Evolutionary conservation across 495 filamentous ascomycete species (phyloP).

Genomic region (Neurospora discreta): DNA sequence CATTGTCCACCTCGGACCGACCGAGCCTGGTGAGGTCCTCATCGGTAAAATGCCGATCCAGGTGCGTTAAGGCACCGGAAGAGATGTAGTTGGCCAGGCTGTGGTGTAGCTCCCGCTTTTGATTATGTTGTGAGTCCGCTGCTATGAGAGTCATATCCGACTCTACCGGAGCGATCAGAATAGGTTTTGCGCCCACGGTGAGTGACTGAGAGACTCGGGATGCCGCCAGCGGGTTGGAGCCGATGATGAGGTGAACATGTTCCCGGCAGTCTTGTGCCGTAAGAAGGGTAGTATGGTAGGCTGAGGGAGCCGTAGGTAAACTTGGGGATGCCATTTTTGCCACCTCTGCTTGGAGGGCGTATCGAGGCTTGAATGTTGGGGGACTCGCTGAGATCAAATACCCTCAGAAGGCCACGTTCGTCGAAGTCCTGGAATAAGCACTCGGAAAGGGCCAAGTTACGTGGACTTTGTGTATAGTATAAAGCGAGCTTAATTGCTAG

Average conservation of each 20-base stretch:
- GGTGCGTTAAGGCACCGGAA: constrained; percentile 59
- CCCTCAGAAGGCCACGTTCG: neutral
- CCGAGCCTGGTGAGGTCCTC: constrained; percentile 67
- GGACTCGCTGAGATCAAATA: neutral
- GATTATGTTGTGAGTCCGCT: constrained; percentile 12
- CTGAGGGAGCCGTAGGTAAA: neutral
- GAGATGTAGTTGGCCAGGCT: constrained; percentile 62
- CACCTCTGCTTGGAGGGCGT: neutral
- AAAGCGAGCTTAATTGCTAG: neutral
- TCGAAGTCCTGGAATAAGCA: neutral
- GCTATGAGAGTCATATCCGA: constrained; percentile 21
- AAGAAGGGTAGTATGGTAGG: constrained; percentile 48
- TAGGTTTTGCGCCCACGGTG: constrained; percentile 75
- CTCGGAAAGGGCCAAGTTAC: neutral
- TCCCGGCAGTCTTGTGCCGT: constrained; percentile 62
- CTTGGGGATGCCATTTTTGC: constrained; percentile 4
- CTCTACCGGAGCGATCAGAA: constrained; percentile 57
- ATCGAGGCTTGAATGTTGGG: neutral
- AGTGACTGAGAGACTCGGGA: constrained; percentile 71
- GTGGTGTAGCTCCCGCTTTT: constrained; percentile 45
- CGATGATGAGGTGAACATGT: constrained; percentile 79
- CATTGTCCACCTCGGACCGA: constrained; percentile 60
- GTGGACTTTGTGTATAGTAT: neutral
- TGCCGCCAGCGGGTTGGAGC: constrained; percentile 75
- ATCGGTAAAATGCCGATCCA: constrained; percentile 57